These are phyloP conservation scores for Pleurotus salmoneostramineus DNA, from an alignment of 768 basidiomycete species.

Conservation along the genomic window DNA sequence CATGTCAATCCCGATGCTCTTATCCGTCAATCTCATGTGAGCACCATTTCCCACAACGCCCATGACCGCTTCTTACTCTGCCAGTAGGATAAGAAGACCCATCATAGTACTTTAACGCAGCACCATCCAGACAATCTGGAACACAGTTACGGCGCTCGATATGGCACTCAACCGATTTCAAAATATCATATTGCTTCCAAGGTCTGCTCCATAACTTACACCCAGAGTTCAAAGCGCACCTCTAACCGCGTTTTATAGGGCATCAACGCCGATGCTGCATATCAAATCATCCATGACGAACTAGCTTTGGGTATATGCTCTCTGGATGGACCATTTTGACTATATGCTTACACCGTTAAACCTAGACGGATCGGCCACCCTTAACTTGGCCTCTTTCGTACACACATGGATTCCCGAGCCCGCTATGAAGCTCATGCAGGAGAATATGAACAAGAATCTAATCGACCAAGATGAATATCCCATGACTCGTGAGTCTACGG, in stretches of 20 bases:
- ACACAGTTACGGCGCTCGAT: constrained; percentile 58
- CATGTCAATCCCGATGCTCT: constrained; percentile 68
- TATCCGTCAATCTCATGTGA: constrained; percentile 53
- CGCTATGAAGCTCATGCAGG: constrained; percentile 41
- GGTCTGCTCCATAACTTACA: constrained; percentile 20
- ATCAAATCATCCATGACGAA: constrained; percentile 58
- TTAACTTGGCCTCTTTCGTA: constrained; percentile 63
- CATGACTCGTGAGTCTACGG: constrained; percentile 43
- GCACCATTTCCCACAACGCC: neutral
- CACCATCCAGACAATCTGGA: constrained; percentile 24
- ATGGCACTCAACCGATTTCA: constrained; percentile 64
- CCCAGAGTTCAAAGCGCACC: neutral
- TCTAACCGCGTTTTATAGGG: constrained; percentile 37
- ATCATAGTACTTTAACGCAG: constrained; percentile 30
- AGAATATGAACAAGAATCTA: constrained; percentile 66
- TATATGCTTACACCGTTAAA: constrained; percentile 13
- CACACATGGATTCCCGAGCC: constrained; percentile 59
- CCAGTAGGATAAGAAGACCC: constrained; percentile 41
- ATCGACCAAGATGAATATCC: constrained; percentile 68
- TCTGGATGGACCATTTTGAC: neutral
- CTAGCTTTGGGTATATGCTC: constrained; percentile 49
- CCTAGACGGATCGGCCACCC: constrained; percentile 51
- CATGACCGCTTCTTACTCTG: constrained; percentile 4
- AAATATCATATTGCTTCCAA: constrained; percentile 63
- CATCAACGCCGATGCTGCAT: constrained; percentile 48